Conservation (phyloP, 306 rosid species). For the Quercus agrifolia region DNA sequence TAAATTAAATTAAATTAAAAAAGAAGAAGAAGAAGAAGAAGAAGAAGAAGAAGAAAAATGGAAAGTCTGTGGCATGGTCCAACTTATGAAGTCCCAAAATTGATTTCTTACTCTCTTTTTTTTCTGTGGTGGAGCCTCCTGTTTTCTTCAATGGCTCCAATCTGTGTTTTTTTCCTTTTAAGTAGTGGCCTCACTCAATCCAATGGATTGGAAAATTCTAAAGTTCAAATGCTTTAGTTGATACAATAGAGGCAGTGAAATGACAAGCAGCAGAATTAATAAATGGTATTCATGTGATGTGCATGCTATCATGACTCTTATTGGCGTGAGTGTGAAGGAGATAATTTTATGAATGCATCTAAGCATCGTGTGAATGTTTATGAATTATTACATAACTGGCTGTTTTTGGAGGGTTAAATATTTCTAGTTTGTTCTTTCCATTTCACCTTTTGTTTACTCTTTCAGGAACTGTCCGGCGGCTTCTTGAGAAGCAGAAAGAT, state of each 20-base stretch:
- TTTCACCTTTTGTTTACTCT: constrained; percentile 15
- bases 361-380: constrained; percentile 7
- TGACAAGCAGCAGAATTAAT: constrained; percentile 2
- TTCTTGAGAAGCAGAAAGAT: constrained; percentile 92
- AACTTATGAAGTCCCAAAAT: constrained; percentile 7
- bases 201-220: not conserved
- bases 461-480: constrained; percentile 89
- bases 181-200: not conserved
- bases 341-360: constrained; percentile 1
- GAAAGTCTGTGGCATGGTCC: not conserved
- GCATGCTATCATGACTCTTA: constrained; percentile 1
- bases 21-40: not conserved
- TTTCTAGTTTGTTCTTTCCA: not conserved
- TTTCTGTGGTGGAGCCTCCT: not conserved
- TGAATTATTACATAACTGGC: constrained; percentile 1
- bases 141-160: not conserved
- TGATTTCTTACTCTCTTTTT: not conserved
- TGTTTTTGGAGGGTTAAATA: constrained; percentile 17
- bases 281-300: constrained; percentile 2
- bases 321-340: not conserved
- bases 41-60: not conserved
- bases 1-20: too few relatives aligned
- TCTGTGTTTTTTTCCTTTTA: not conserved
- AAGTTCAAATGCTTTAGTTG: not conserved
- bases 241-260: not conserved